phyloP scores from a whole-genome alignment of 2,329 filamentous ascomycete species.

The Hymenoscyphus fructigenus region DNA sequence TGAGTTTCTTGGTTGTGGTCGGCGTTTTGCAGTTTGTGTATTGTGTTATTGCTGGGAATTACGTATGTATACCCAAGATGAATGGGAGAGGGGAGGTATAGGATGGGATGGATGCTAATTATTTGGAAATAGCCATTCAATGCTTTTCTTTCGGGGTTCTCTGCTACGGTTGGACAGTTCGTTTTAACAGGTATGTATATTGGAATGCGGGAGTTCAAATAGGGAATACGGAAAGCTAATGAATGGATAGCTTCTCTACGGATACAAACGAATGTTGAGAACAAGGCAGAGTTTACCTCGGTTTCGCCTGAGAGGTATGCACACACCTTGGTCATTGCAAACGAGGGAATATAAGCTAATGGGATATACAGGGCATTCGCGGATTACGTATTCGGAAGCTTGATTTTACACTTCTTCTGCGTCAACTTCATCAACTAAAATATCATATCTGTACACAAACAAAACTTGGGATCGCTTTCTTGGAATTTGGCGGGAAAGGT shows the following conservation, averaged over 20 bases:
- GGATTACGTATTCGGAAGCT: slow-evolving; percentile 90
- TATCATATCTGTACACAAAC: slow-evolving; percentile 18
- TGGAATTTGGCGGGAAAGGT: slow-evolving; percentile 3
- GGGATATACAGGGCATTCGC: slow-evolving; percentile 73
- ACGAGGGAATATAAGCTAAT: slow-evolving; percentile 20
- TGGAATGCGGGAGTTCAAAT: neutral
- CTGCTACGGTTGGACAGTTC: slow-evolving; percentile 93
- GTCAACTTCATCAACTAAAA: slow-evolving; percentile 97
- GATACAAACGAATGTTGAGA: slow-evolving; percentile 86
- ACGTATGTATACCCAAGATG: slow-evolving; percentile 57
- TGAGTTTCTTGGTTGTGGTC: slow-evolving; percentile 81
- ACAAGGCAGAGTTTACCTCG: slow-evolving; percentile 72
- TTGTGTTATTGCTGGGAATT: slow-evolving; percentile 89
- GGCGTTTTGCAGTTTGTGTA: slow-evolving; percentile 93
- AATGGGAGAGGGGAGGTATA: no score
- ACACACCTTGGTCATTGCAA: slow-evolving; percentile 3
- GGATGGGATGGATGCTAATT: neutral
- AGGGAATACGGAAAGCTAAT: slow-evolving; percentile 12
- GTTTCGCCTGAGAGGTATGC: slow-evolving; percentile 77
- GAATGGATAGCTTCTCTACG: slow-evolving; percentile 62
- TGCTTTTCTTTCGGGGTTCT: slow-evolving; percentile 94
- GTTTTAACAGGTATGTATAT: slow-evolving; percentile 75
- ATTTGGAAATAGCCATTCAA: slow-evolving; percentile 82
- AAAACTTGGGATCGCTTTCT: slow-evolving; percentile 8
- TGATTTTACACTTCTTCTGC: slow-evolving; percentile 98